A percentile compares a stretch with the other conserved stretches of the same genome.
Evolutionary conservation across 148 eudicot species (phyloP).

Genomic region (Rhododendron kiyosumense): DNA sequence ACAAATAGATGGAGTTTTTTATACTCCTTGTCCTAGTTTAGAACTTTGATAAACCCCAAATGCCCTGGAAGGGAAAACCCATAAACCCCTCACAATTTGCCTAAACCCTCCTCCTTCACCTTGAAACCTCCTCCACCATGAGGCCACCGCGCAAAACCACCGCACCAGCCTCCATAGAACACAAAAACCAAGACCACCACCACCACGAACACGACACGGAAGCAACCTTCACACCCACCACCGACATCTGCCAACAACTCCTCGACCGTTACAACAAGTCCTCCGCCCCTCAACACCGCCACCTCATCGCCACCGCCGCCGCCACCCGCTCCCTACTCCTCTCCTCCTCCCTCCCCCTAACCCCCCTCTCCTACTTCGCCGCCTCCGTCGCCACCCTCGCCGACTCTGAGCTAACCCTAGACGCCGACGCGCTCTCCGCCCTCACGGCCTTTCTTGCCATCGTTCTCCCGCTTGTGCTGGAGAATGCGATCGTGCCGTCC

Average conservation of each 20-base stretch:
- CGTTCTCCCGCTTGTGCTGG: constrained; percentile 51
- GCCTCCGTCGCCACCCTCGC: constrained; percentile 54
- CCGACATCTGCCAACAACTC: constrained; percentile 65
- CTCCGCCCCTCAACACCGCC: constrained; percentile 78
- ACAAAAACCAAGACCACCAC: neutral
- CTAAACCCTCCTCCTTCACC: neutral
- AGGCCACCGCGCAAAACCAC: neutral
- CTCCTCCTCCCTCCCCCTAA: constrained; percentile 46
- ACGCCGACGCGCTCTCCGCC: constrained; percentile 51
- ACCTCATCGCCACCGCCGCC: constrained; percentile 82
- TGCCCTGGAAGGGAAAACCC: neutral
- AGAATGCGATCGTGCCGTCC: constrained; percentile 14
- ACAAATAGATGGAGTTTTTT: too few species aligned
- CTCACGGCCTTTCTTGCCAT: constrained; percentile 61
- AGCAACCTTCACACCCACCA: constrained; percentile 25
- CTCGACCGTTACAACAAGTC: constrained; percentile 70
- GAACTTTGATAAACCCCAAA: neutral
- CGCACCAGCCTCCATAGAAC: neutral
- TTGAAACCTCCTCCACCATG: neutral
- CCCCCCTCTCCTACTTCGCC: constrained; percentile 81
- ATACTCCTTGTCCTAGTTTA: too few species aligned
- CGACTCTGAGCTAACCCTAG: constrained; percentile 21
- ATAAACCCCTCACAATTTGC: neutral
- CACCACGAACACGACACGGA: constrained; percentile 26
- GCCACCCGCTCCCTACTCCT: constrained; percentile 65